Evolutionary conservation across 2,329 filamentous ascomycete genomes (phyloP).

Genomic region (Aspergillus transmontanensis): DNA sequence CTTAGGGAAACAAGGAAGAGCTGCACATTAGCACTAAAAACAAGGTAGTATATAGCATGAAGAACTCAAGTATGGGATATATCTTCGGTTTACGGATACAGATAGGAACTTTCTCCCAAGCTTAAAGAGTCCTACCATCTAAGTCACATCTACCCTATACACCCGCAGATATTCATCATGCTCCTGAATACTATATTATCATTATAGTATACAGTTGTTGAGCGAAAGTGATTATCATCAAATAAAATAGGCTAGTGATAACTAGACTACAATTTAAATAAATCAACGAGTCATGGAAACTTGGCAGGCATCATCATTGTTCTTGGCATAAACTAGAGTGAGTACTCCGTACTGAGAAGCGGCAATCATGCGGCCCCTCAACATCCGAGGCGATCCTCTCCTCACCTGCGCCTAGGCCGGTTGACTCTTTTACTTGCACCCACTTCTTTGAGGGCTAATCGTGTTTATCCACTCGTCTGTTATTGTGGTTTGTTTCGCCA

Average conservation of each 20-base stretch:
- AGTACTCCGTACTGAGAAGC: not conserved
- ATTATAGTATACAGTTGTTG: not conserved
- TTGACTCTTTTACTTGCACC: conserved; percentile 16
- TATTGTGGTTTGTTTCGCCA: conserved; percentile 9
- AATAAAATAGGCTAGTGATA: not conserved
- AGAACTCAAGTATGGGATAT: not conserved
- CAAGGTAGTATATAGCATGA: not conserved
- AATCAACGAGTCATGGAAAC: not conserved
- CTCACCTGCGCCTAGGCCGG: conserved; percentile 15
- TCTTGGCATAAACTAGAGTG: not conserved
- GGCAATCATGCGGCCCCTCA: conserved; percentile 23
- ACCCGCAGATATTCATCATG: not conserved
- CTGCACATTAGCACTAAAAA: not conserved
- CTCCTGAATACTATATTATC: not conserved
- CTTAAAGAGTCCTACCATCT: not conserved
- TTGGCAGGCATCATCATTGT: not conserved
- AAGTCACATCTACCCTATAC: not conserved
- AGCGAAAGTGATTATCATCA: not conserved
- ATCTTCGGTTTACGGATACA: not conserved
- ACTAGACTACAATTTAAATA: not conserved
- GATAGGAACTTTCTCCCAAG: not conserved
- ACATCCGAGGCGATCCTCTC: conserved; percentile 27
- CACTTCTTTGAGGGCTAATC: conserved; percentile 5
- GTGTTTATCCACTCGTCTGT: conserved; percentile 6
- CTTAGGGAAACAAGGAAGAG: not conserved